Conservation (phyloP, 2,329 filamentous ascomycete species). For the Penicillium sp. region DNA sequence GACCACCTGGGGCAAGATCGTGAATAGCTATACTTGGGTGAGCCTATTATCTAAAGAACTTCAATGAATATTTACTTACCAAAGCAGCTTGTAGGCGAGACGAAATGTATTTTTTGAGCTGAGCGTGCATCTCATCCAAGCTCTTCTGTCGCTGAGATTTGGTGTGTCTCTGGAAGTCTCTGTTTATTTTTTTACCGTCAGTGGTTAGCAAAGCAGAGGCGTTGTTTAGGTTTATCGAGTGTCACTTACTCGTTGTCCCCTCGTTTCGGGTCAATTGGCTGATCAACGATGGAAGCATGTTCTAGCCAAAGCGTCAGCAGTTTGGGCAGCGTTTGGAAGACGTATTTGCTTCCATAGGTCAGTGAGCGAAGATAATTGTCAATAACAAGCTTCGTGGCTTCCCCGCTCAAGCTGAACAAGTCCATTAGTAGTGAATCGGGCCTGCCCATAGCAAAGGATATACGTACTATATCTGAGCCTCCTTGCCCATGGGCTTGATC, state of each 20-base stretch:
- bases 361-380: slow-evolving; percentile 90
- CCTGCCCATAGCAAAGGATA: background rate
- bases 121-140: slow-evolving; percentile 67
- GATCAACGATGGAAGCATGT: slow-evolving; percentile 72
- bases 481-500: slow-evolving; percentile 69
- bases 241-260: slow-evolving; percentile 45
- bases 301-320: slow-evolving; percentile 93
- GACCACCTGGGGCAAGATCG: slow-evolving; percentile 83
- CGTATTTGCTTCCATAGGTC: slow-evolving; percentile 86
- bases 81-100: slow-evolving; percentile 48
- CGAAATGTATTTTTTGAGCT: slow-evolving; percentile 73
- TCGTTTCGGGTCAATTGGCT: slow-evolving; percentile 52
- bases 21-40: slow-evolving; percentile 45
- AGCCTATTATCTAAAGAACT: background rate
- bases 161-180: slow-evolving; percentile 49
- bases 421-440: slow-evolving; percentile 14
- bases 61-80: slow-evolving; percentile 25
- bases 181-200: slow-evolving; percentile 11
- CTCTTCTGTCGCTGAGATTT: slow-evolving; percentile 58
- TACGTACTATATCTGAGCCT: slow-evolving; percentile 65
- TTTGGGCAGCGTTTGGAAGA: slow-evolving; percentile 90
- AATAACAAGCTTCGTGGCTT: slow-evolving; percentile 82
- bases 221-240: background rate
- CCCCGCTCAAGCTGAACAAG: slow-evolving; percentile 64
- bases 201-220: background rate